Percentiles rank a stretch among this genome's conserved stretches.
These are phyloP conservation scores for Schrenkiella parvula DNA, from an alignment of 345 rosid genomes.

Conservation along the genomic window DNA sequence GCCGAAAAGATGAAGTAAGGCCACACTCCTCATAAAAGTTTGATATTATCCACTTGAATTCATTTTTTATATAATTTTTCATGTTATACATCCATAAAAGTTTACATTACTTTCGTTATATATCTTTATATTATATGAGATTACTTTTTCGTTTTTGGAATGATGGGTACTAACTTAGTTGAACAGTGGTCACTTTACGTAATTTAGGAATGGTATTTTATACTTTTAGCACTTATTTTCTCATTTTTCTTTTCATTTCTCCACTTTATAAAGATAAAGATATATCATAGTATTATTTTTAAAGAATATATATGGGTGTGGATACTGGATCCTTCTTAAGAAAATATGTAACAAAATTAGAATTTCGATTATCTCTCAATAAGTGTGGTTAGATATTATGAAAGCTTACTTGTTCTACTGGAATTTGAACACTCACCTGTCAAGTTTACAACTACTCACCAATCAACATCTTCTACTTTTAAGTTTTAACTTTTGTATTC, in stretches of 20 bases:
- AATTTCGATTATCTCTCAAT: constrained; percentile 10
- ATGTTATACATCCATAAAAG: too few species aligned
- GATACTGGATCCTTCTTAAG: constrained; percentile 11
- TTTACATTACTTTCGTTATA: too few species aligned
- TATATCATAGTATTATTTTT: neutral
- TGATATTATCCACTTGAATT: constrained; percentile 43
- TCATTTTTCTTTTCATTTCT: neutral
- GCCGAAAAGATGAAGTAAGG: constrained; percentile 31
- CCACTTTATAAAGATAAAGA: constrained; percentile 27
- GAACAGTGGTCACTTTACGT: constrained; percentile 30
- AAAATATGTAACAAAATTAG: constrained; percentile 21
- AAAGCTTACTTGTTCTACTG: constrained; percentile 69
- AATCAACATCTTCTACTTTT: constrained; percentile 30
- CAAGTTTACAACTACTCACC: constrained; percentile 32
- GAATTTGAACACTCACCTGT: constrained; percentile 58
- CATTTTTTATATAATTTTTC: too few species aligned
- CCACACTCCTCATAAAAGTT: constrained; percentile 14
- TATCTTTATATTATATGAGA: neutral
- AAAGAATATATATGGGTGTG: neutral
- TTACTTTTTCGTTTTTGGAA: constrained; percentile 38
- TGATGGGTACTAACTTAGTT: constrained; percentile 31
- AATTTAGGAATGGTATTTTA: constrained; percentile 39
- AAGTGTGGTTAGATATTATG: constrained; percentile 40
- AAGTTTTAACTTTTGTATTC: neutral
- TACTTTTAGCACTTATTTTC: constrained; percentile 40